Percentiles rank a stretch among this genome's conserved stretches.
phyloP scores from a whole-genome alignment of 1,284 basidiomycete species.

The Caloboletus firmus region DNA sequence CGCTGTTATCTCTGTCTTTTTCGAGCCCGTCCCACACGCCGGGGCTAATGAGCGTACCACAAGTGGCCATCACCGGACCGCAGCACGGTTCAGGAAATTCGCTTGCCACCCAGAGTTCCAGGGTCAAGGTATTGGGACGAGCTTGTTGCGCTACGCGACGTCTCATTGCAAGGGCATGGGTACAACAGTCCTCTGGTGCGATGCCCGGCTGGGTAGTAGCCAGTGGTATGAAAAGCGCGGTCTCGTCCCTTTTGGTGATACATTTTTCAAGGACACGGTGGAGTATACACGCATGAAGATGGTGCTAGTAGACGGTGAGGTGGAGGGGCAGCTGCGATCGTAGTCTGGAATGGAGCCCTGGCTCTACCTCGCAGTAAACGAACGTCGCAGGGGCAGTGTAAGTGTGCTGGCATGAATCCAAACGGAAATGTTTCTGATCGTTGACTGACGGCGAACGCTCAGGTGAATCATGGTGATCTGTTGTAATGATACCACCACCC shows the following conservation, averaged over 20 bases:
- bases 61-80: constrained; percentile 7
- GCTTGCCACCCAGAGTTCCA: constrained; percentile 50
- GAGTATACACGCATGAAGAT: constrained; percentile 56
- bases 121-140: constrained; percentile 52
- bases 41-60: constrained; percentile 4
- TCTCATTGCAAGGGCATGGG: constrained; percentile 40
- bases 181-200: constrained; percentile 52
- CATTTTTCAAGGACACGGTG: constrained; percentile 52
- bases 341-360: background rate
- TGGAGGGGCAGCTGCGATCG: background rate
- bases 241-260: constrained; percentile 46
- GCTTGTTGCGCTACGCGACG: constrained; percentile 45
- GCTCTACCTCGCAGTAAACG: background rate
- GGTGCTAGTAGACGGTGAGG: constrained; percentile 11
- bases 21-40: constrained; percentile 42
- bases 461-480: constrained; percentile 9
- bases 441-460: constrained; percentile 12
- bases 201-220: constrained; percentile 47
- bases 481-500: constrained; percentile 9
- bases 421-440: background rate
- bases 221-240: constrained; percentile 57
- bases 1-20: constrained; percentile 58
- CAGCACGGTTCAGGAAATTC: constrained; percentile 61
- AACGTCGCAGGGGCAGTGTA: background rate
- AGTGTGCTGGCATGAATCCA: constrained; percentile 1